These are phyloP conservation scores for Chalciporus pseudorubinellus DNA, from an alignment of 768 basidiomycete species.

Conservation along the genomic window DNA sequence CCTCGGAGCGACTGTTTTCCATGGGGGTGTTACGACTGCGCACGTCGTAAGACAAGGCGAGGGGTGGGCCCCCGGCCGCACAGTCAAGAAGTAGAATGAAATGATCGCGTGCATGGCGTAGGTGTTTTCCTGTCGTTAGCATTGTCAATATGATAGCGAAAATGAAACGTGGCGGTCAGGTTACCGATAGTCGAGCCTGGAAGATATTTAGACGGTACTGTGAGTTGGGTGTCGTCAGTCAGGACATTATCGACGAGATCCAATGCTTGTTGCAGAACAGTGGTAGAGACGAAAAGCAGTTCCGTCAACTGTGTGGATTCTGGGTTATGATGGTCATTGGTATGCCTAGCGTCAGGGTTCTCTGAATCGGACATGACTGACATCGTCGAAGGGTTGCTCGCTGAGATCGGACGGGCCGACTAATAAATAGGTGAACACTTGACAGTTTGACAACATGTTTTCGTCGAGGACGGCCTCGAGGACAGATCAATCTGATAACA, in stretches of 20 bases:
- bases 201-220: slow-evolving; percentile 63
- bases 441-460: slow-evolving; percentile 11
- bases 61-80: slow-evolving; percentile 43
- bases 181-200: slow-evolving; percentile 88
- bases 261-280: slow-evolving; percentile 69
- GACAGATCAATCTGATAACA: slow-evolving; percentile 18
- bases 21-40: slow-evolving; percentile 79
- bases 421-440: slow-evolving; percentile 18
- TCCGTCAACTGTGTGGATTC: slow-evolving; percentile 42
- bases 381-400: no score
- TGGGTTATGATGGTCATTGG: slow-evolving; percentile 7
- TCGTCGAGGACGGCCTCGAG: slow-evolving; percentile 24
- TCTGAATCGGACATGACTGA: slow-evolving; percentile 24
- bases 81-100: slow-evolving; percentile 66
- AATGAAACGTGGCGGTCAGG: slow-evolving; percentile 4
- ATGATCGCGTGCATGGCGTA: slow-evolving; percentile 84
- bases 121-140: slow-evolving; percentile 66
- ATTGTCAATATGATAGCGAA: neutral
- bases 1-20: slow-evolving; percentile 65
- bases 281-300: slow-evolving; percentile 64
- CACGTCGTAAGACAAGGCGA: slow-evolving; percentile 71
- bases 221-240: slow-evolving; percentile 67
- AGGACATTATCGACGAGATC: slow-evolving; percentile 68
- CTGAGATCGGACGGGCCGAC: neutral
- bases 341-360: slow-evolving; percentile 9